Base-by-base conservation (phyloP, 352 stramenopile species). In the Globisporangium okanoganense region DNA sequence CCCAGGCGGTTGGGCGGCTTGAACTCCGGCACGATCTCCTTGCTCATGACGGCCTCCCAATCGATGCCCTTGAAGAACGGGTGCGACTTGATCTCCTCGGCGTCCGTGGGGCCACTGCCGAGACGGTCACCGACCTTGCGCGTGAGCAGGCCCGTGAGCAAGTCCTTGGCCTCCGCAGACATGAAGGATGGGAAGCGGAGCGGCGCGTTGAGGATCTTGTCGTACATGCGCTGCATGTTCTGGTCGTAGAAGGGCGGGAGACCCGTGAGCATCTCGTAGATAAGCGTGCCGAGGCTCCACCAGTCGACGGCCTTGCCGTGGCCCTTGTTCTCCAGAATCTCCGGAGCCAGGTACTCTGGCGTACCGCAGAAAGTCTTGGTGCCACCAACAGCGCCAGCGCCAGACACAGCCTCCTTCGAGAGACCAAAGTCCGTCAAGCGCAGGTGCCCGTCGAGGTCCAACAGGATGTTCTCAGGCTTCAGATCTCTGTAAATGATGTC, bases 401-500 rank as follows among this genome's bases (percentile, higher is more conserved):
- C 86, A 7, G 82, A 91, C 14, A 98, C 88, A 9, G 87, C 90
- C 56, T 97, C 87, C 73, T 98, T 98, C 52, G 82, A 95, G n/a
- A 98, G 85, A 60, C 92, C 95, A 66, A 98, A 98, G 72, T 98
- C 92, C 22, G 95, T 98, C 29, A 98, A 73, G 47, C 91, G 88
- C 56, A 98, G 89, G 79, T 98, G 95, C 47, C 93, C 95, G 57
- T 97, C 90, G 27, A 93, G 75, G 65, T 98, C 95, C 35, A 98
- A 75, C 56, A 97, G 75, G 44, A 98, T 94, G 76, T 99, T 98
- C 69, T 98, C 94, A 2, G 95, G 95, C 79, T 99, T 99, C 41
- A 98, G 79, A 70, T 99, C 96, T 75, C 92, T 84, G 79, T 99
- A 98, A 38, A 99, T 96, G 67, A 99, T 98, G 73, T 98, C 88